Evolutionary conservation across 768 basidiomycete genomes (phyloP), one percentile per base, ranked within the genome.

Genomic region (Sutorius australiensis): DNA sequence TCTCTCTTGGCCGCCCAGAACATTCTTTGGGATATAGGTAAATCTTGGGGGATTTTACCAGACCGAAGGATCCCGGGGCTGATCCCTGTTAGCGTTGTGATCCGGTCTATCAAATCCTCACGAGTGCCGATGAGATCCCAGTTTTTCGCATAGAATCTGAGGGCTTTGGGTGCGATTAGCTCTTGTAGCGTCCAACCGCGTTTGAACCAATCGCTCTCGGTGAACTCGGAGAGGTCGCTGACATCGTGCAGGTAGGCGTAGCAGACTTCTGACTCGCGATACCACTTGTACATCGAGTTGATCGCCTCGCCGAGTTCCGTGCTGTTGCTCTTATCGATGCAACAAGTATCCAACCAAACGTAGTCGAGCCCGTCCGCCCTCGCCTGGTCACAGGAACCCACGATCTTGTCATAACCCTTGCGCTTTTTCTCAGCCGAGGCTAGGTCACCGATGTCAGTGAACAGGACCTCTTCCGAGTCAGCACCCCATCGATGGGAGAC

Each of bases 211-310:
- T 61, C 58, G 45, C 67, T 69, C n/a, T 52, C 30, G 6, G 17
- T 45, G 30, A 66, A 58, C 21, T 52, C 38, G 52, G 57, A 45
- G 0, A 45, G 39, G 16, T 63, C 55, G 34, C 17, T 42, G 41
- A 70, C 56, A 42, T 68, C 64, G 31, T 62, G 55, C 37, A 71
- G 34, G 51, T 71, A 67, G 5, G 53, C 64, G 11, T 66, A 63
- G 51, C 70, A 71, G 34, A 63, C 43, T 1, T 57, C 19, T 5
- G 69, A 60, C 13, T 59, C 43, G 2, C 46, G 44, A 51, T 71
- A 72, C 71, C 71, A 71, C 36, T n/a, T 55, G 57, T 63, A 72
- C 67, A 72, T 71, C 14, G 66, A 51, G 32, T 67, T 65, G 50
- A 71, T 67, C 17, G 71, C 61, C 38, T 71, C 61, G 27, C 36